These are phyloP conservation scores for Mesostigma viride DNA, from an alignment of 139 green algal species.

Conservation along the genomic window DNA sequence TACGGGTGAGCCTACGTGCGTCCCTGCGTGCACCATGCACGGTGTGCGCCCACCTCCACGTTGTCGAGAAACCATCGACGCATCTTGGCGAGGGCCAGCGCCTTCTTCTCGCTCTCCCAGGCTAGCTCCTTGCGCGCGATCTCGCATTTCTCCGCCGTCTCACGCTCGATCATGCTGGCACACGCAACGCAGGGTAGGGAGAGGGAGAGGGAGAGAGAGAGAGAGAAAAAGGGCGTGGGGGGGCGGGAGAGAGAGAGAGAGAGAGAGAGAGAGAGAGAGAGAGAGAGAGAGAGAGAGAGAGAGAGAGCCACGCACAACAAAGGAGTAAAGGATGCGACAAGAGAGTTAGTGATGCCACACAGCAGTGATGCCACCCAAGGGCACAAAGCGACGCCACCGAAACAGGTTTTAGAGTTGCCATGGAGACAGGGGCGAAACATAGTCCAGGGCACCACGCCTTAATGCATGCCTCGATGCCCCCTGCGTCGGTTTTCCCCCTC, in stretches of 20 bases:
- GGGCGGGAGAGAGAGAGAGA: background rate
- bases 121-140: slow-evolving; percentile 40
- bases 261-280: slow-evolving; percentile 5
- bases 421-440: no score
- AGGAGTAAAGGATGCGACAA: no score
- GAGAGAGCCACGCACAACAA: background rate
- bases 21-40: no score
- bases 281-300: slow-evolving; percentile 5
- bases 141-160: slow-evolving; percentile 25
- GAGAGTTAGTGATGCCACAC: no score
- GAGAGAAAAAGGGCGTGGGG: background rate
- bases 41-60: slow-evolving; percentile 38
- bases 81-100: slow-evolving; percentile 48
- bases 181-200: background rate
- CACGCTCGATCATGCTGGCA: slow-evolving; percentile 14
- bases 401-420: no score
- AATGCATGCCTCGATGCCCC: no score
- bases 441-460: no score
- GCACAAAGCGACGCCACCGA: no score
- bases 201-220: background rate
- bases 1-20: no score
- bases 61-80: slow-evolving; percentile 47
- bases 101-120: slow-evolving; percentile 53
- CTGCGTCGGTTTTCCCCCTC: no score
- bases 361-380: no score